Evolutionary conservation across 2,329 filamentous ascomycete species (phyloP).

Genomic region (Exophiala dermatitidis): DNA sequence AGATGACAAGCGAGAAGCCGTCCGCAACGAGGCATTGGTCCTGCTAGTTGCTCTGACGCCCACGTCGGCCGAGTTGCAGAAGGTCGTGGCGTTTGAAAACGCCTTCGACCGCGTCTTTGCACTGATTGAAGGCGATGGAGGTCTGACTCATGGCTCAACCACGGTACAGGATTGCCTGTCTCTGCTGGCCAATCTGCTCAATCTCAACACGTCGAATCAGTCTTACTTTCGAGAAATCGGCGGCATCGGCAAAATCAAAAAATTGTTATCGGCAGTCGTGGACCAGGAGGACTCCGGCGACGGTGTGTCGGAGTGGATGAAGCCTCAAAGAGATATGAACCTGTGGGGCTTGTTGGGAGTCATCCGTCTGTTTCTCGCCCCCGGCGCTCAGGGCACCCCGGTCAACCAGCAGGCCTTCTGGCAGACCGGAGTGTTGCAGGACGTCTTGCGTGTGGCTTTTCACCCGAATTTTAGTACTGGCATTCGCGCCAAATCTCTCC

Average conservation of each 20-base stretch:
- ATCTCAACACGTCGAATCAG: slow-evolving; percentile 84
- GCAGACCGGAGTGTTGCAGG: slow-evolving; percentile 70
- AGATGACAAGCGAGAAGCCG: slow-evolving; percentile 76
- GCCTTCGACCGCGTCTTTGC: slow-evolving; percentile 81
- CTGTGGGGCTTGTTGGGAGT: slow-evolving; percentile 84
- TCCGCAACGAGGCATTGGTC: slow-evolving; percentile 79
- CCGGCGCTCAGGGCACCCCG: slow-evolving; percentile 69
- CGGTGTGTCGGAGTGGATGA: slow-evolving; percentile 65
- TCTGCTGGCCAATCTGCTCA: slow-evolving; percentile 78
- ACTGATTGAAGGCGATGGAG: slow-evolving; percentile 75
- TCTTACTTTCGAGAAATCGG: slow-evolving; percentile 88
- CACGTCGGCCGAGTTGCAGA: slow-evolving; percentile 80
- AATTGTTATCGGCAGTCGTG: slow-evolving; percentile 57
- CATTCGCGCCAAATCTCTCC: slow-evolving; percentile 78
- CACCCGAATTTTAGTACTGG: slow-evolving; percentile 62
- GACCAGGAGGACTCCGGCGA: slow-evolving; percentile 46
- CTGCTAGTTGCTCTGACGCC: slow-evolving; percentile 83
- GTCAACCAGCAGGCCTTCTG: slow-evolving; percentile 83
- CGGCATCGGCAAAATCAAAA: slow-evolving; percentile 64
- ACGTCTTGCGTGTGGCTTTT: slow-evolving; percentile 77
- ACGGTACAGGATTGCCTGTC: slow-evolving; percentile 90
- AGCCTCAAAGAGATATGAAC: slow-evolving; percentile 77
- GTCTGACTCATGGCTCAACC: slow-evolving; percentile 72
- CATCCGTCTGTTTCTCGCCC: slow-evolving; percentile 73
- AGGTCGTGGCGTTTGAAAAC: slow-evolving; percentile 90